These are phyloP conservation scores for Rhytidhysteron rufulum DNA, from an alignment of 2,329 filamentous ascomycete species.

Conservation along the genomic window DNA sequence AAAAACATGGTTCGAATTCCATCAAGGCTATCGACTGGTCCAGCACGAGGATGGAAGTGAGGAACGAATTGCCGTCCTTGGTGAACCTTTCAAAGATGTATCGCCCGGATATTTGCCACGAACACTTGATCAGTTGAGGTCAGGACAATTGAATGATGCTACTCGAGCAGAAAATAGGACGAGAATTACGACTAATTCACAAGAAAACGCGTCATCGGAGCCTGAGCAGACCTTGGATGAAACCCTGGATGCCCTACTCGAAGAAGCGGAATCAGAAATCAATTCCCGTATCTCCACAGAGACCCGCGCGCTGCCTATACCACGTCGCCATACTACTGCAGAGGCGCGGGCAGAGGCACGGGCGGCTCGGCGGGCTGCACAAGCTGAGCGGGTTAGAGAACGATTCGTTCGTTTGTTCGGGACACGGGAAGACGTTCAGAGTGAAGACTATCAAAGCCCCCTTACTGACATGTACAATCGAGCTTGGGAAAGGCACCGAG, in stretches of 20 bases:
- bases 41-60: constrained; percentile 40
- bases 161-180: constrained; percentile 25
- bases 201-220: constrained; percentile 17
- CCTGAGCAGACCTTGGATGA: constrained; percentile 21
- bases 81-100: constrained; percentile 46
- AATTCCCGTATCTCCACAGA: neutral
- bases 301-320: neutral
- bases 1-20: constrained; percentile 47
- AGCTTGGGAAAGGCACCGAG: constrained; percentile 41
- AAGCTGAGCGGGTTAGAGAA: constrained; percentile 21
- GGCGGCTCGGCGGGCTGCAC: constrained; percentile 10
- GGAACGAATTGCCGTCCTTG: constrained; percentile 42
- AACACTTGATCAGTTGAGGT: constrained; percentile 43
- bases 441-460: constrained; percentile 46
- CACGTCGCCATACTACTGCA: constrained; percentile 3
- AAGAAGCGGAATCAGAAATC: constrained; percentile 18
- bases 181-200: constrained; percentile 18
- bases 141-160: constrained; percentile 24
- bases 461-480: constrained; percentile 46
- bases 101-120: constrained; percentile 45
- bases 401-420: constrained; percentile 40
- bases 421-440: constrained; percentile 44
- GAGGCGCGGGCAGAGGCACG: neutral
- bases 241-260: constrained; percentile 29
- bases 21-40: constrained; percentile 43